A percentile compares a stretch with the other conserved stretches of the same genome.
Evolutionary conservation across 2,329 filamentous ascomycete genomes (phyloP).

Genomic region (Aspergillus transmontanensis): DNA sequence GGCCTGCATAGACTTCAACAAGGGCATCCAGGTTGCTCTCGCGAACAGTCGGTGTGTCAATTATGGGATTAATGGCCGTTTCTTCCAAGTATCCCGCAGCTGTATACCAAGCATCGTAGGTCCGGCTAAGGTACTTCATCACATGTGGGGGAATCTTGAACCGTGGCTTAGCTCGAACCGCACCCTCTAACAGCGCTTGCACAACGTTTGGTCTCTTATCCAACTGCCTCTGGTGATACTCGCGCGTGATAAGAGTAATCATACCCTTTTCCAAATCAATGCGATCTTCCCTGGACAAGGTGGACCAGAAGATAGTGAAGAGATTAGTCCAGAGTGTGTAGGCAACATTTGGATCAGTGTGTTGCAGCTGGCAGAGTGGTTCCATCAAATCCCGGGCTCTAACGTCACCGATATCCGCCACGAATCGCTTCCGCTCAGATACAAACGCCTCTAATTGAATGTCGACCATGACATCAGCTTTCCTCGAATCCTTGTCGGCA

Average conservation of each 20-base stretch:
- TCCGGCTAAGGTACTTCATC: slow-evolving; percentile 90
- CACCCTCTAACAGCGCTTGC: slow-evolving; percentile 85
- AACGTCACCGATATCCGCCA: slow-evolving; percentile 79
- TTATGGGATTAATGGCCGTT: slow-evolving; percentile 77
- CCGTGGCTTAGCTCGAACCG: slow-evolving; percentile 78
- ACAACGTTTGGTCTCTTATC: slow-evolving; percentile 96
- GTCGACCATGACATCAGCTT: slow-evolving; percentile 71
- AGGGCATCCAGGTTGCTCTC: slow-evolving; percentile 96
- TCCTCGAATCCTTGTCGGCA: slow-evolving; percentile 70
- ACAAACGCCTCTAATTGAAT: slow-evolving; percentile 81
- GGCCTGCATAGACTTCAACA: slow-evolving; percentile 84
- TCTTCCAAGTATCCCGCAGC: slow-evolving; percentile 88
- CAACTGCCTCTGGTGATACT: slow-evolving; percentile 91
- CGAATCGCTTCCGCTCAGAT: slow-evolving; percentile 77
- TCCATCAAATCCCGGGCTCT: slow-evolving; percentile 87
- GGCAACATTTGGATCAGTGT: slow-evolving; percentile 78
- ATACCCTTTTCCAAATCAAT: slow-evolving; percentile 87
- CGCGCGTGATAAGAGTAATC: slow-evolving; percentile 87
- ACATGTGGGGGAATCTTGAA: slow-evolving; percentile 95
- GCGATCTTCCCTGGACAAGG: slow-evolving; percentile 82
- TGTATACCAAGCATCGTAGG: slow-evolving; percentile 98
- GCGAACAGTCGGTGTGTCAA: slow-evolving; percentile 79
- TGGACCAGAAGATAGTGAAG: slow-evolving; percentile 94
- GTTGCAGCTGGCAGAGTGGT: slow-evolving; percentile 87
- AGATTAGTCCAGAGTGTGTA: slow-evolving; percentile 88